phyloP scores from a whole-genome alignment of 2,329 filamentous ascomycete genomes.

The Tolypocladium amazonense region DNA sequence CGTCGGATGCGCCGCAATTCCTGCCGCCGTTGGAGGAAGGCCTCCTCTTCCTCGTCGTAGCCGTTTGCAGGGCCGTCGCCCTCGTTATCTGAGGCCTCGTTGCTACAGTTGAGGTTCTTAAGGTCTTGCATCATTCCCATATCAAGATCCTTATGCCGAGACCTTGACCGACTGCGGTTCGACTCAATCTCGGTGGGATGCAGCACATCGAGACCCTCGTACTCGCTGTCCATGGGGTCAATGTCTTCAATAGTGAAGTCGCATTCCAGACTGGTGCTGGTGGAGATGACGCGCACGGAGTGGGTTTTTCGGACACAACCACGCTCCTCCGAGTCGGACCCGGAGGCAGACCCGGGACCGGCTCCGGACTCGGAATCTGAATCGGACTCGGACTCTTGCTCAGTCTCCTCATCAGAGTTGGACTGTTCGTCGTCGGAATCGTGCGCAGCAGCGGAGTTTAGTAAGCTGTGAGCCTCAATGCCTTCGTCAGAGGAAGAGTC shows the following conservation, averaged over 20 bases:
- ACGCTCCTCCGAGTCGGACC: conserved; percentile 10
- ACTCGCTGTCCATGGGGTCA: conserved; percentile 33
- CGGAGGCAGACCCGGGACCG: neutral
- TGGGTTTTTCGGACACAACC: neutral
- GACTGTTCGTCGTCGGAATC: neutral
- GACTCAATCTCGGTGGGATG: conserved; percentile 37
- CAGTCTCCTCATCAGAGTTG: conserved; percentile 7
- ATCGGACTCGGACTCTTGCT: conserved; percentile 3
- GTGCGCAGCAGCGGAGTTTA: neutral
- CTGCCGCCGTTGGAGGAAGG: conserved; percentile 29
- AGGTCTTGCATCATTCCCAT: conserved; percentile 32
- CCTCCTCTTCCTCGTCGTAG: conserved; percentile 26
- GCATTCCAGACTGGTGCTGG: conserved; percentile 9
- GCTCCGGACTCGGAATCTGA: neutral
- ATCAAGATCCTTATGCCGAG: conserved; percentile 28
- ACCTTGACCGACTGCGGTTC: conserved; percentile 28
- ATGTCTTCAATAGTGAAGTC: conserved; percentile 36
- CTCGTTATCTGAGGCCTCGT: conserved; percentile 25
- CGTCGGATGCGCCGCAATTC: conserved; percentile 32
- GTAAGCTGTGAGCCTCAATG: neutral
- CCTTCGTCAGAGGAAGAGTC: conserved; percentile 5
- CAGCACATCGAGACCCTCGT: conserved; percentile 30
- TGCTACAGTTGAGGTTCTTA: conserved; percentile 33
- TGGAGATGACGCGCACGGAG: conserved; percentile 8
- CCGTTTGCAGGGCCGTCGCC: conserved; percentile 13